Percentiles rank a stretch among this genome's conserved stretches.
phyloP scores from a whole-genome alignment of 2,329 filamentous ascomycete species.

The Chalaropsis ovoidea region DNA sequence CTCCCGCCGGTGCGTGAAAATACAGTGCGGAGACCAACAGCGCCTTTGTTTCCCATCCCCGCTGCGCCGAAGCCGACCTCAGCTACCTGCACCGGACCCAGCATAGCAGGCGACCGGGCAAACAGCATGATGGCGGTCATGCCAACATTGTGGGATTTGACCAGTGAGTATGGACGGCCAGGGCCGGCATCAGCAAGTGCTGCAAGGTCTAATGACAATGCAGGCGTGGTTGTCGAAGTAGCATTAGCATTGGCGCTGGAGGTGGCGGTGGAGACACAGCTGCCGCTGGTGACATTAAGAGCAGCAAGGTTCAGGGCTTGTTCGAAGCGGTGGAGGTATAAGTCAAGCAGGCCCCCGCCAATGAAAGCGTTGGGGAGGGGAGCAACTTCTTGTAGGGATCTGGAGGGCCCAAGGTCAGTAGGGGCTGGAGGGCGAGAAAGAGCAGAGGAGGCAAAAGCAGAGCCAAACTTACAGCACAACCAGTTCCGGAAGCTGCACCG shows the following conservation, averaged over 20 bases:
- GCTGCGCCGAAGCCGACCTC: constrained; percentile 75
- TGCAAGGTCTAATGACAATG: constrained; percentile 25
- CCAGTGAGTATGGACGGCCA: constrained; percentile 52
- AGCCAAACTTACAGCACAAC: constrained; percentile 45
- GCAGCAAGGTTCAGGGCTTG: constrained; percentile 63
- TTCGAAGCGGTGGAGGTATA: constrained; percentile 64
- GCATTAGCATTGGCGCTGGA: constrained; percentile 12
- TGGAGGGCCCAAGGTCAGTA: constrained; percentile 29
- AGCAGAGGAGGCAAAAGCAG: not conserved
- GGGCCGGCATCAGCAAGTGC: constrained; percentile 24
- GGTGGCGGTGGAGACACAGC: not conserved
- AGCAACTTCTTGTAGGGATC: constrained; percentile 81
- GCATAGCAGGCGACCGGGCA: constrained; percentile 50
- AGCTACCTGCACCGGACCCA: constrained; percentile 62
- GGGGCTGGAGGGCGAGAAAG: not conserved
- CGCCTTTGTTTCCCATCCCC: constrained; percentile 93
- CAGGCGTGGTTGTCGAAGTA: not conserved
- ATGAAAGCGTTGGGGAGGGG: constrained; percentile 78
- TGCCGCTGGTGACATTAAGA: constrained; percentile 33
- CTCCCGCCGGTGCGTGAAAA: constrained; percentile 37
- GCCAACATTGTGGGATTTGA: constrained; percentile 65
- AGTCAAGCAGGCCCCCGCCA: constrained; percentile 64
- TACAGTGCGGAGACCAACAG: constrained; percentile 64
- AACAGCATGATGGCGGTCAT: constrained; percentile 89
- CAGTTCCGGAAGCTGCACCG: constrained; percentile 40